Conservation (phyloP, 108 stramenopile genomes). For the Nannochloropsis gaditana region DNA sequence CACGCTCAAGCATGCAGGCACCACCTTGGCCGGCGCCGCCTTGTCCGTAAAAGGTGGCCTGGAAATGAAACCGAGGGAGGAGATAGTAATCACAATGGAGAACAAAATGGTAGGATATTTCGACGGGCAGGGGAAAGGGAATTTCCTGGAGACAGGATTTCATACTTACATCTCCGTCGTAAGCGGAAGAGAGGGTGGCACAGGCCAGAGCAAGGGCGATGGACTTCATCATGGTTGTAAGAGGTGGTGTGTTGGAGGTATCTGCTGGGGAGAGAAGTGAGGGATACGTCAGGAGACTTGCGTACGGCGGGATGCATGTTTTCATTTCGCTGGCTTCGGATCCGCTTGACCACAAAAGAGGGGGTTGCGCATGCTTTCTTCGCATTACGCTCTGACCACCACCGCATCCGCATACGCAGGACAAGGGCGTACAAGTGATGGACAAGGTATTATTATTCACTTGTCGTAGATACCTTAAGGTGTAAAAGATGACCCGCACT, state of each 20-base stretch:
- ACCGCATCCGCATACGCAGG: no score
- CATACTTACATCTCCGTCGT: background rate
- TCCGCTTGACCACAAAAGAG: no score
- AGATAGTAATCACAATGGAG: background rate
- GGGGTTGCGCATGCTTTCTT: no score
- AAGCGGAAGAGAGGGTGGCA: background rate
- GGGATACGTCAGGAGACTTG: no score
- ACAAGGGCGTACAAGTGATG: no score
- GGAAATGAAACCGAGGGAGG: background rate
- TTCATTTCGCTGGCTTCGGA: no score
- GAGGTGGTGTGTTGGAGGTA: background rate
- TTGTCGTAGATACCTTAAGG: no score
- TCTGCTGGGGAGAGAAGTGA: no score
- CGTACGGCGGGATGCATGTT: no score
- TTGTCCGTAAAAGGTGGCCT: background rate
- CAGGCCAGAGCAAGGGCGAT: background rate
- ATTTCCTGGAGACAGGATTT: background rate
- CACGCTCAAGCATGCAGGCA: background rate
- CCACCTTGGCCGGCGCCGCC: constrained; percentile 11
- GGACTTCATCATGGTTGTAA: constrained; percentile 1
- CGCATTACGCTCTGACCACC: no score
- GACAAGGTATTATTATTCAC: no score
- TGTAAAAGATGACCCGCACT: no score
- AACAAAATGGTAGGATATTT: background rate
- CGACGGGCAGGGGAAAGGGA: background rate